phyloP scores from a whole-genome alignment of 2,329 filamentous ascomycete species.

The Truncatella angustata region DNA sequence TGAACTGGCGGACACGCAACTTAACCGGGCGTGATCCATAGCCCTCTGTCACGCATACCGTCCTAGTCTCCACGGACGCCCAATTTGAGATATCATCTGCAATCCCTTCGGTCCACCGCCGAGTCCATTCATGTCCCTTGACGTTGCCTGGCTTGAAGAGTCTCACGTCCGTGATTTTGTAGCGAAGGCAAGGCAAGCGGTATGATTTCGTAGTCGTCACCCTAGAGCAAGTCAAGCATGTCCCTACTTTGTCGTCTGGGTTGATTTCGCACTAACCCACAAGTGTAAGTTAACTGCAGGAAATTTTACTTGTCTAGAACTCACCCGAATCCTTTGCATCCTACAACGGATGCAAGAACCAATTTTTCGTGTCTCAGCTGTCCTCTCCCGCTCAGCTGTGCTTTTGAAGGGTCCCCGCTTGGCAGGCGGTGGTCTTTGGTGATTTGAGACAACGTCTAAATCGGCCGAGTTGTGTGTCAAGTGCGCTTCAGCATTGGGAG shows the following conservation, averaged over 20 bases:
- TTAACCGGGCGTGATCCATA: slow-evolving; percentile 47
- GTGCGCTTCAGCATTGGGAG: slow-evolving; percentile 18
- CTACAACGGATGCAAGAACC: slow-evolving; percentile 60
- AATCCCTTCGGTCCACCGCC: slow-evolving; percentile 54
- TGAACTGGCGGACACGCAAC: slow-evolving; percentile 53
- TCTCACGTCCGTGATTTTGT: slow-evolving; percentile 57
- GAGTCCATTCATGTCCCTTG: slow-evolving; percentile 58
- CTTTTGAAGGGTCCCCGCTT: slow-evolving; percentile 55
- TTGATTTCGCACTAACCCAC: slow-evolving; percentile 50
- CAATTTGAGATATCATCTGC: slow-evolving; percentile 55
- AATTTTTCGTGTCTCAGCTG: slow-evolving; percentile 55
- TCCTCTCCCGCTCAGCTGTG: slow-evolving; percentile 48
- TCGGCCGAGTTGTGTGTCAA: slow-evolving; percentile 17
- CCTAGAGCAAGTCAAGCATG: slow-evolving; percentile 54
- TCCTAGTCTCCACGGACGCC: slow-evolving; percentile 49
- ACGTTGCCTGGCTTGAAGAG: slow-evolving; percentile 60
- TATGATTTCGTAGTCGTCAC: slow-evolving; percentile 48
- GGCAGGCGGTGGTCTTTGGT: slow-evolving; percentile 34
- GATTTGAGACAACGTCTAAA: slow-evolving; percentile 33
- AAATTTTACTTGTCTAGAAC: slow-evolving; percentile 21
- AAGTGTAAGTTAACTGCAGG: slow-evolving; percentile 13
- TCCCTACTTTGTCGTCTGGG: slow-evolving; percentile 41
- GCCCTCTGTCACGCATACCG: slow-evolving; percentile 52
- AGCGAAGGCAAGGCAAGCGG: slow-evolving; percentile 57
- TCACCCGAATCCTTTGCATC: slow-evolving; percentile 61